phyloP scores from a whole-genome alignment of 2,329 filamentous ascomycete species.

The Dothideomycetes sp. region DNA sequence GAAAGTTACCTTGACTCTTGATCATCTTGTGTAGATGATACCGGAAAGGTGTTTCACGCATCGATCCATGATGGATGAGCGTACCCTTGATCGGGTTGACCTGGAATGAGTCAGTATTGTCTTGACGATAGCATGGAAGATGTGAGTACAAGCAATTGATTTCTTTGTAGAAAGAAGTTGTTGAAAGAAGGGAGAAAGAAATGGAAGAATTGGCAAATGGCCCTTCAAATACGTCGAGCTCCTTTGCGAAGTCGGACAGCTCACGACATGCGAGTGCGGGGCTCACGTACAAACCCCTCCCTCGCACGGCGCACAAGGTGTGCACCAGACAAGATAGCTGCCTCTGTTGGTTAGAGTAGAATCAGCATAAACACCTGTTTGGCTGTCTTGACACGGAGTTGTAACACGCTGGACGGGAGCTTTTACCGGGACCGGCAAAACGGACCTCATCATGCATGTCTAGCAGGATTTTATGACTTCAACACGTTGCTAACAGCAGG shows the following conservation, averaged over 20 bases:
- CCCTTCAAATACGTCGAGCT: slow-evolving; percentile 8
- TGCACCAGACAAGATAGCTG: too few relatives aligned
- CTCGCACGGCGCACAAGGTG: slow-evolving; percentile 5
- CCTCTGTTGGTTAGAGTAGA: too few relatives aligned
- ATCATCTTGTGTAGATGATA: slow-evolving; percentile 16
- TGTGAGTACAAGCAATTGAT: slow-evolving; percentile 8
- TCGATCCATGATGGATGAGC: slow-evolving; percentile 16
- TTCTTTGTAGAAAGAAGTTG: background rate
- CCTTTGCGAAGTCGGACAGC: too few relatives aligned
- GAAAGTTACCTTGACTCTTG: slow-evolving; percentile 20
- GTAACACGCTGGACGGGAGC: too few relatives aligned
- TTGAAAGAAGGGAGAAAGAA: background rate
- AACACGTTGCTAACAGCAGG: too few relatives aligned
- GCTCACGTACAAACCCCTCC: slow-evolving; percentile 5
- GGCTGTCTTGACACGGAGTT: too few relatives aligned
- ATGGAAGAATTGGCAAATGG: slow-evolving; percentile 5
- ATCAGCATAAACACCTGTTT: too few relatives aligned
- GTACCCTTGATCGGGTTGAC: slow-evolving; percentile 1
- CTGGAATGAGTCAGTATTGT: slow-evolving; percentile 12
- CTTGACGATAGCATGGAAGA: background rate
- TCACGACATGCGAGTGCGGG: slow-evolving; percentile 10
- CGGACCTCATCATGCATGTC: too few relatives aligned
- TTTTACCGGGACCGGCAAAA: too few relatives aligned
- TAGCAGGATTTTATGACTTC: too few relatives aligned
- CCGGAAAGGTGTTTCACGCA: slow-evolving; percentile 15